A percentile compares a stretch with the other conserved stretches of the same genome.
Conservation (phyloP, 805 yeast genomes). For the Kodamaea neixiangensis region DNA sequence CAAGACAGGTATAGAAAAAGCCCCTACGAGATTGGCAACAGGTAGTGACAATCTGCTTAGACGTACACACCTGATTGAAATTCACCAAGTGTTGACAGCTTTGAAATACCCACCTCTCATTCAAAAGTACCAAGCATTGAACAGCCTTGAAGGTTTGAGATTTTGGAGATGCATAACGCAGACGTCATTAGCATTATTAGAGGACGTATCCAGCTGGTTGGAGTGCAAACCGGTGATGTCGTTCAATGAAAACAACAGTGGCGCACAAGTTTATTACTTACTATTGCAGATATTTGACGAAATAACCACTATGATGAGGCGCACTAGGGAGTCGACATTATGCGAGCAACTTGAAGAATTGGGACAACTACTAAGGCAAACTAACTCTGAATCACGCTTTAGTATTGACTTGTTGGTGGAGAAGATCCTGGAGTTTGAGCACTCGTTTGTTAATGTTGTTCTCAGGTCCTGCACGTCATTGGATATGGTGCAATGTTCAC, state of each 20-base stretch:
- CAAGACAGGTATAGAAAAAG: neutral
- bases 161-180: neutral
- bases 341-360: neutral
- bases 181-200: neutral
- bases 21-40: neutral
- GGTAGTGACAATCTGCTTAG: neutral
- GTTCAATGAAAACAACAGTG: neutral
- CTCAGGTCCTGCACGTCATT: constrained; percentile 1
- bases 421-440: constrained; percentile 21
- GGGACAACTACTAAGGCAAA: neutral
- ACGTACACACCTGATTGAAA: neutral
- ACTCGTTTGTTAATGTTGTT: neutral
- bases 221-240: constrained; percentile 1
- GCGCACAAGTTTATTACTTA: neutral
- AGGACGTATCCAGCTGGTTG: neutral
- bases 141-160: neutral
- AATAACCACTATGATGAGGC: neutral
- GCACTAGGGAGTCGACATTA: neutral
- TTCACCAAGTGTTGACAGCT: neutral
- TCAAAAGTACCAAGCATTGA: neutral
- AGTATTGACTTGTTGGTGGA: constrained; percentile 16
- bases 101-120: neutral
- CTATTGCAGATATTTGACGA: neutral
- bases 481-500: neutral
- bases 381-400: neutral